Conservation (phyloP, 805 yeast genomes). For the Spencermartinsiella europaea region DNA sequence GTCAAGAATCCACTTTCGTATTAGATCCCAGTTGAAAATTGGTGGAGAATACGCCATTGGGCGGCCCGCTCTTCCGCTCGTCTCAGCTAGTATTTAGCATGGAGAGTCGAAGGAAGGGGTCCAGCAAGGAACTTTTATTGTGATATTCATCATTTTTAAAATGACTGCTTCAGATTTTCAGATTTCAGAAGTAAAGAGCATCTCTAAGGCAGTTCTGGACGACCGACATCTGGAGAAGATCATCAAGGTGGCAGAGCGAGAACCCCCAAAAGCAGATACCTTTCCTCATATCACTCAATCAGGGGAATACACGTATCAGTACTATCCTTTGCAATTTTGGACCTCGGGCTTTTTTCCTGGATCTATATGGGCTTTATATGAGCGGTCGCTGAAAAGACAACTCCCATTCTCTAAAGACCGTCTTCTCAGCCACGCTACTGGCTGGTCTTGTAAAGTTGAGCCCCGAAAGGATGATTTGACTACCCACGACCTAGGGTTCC, state of each 20-base stretch:
- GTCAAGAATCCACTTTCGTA: too few species aligned
- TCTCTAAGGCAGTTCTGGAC: not conserved
- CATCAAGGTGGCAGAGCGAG: constrained; percentile 1
- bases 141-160: too few species aligned
- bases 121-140: too few species aligned
- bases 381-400: constrained; percentile 6
- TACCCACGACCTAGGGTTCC: constrained; percentile 32
- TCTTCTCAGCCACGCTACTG: constrained; percentile 2
- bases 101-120: not conserved
- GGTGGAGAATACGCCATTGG: not conserved
- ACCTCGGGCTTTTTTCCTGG: constrained; percentile 23
- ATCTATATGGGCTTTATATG: constrained; percentile 12
- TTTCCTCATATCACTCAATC: constrained; percentile 11
- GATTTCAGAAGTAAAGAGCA: not conserved
- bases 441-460: constrained; percentile 10
- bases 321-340: constrained; percentile 16
- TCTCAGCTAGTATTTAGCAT: not conserved
- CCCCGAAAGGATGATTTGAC: constrained; percentile 20
- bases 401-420: not conserved
- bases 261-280: constrained; percentile 1
- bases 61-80: not conserved
- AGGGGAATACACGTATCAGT: constrained; percentile 11
- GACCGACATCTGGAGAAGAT: not conserved
- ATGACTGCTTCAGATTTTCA: not conserved
- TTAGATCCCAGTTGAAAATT: too few species aligned